These are phyloP conservation scores for Phyllosticta citriasiana DNA, from an alignment of 2,329 filamentous ascomycete genomes.

Conservation along the genomic window DNA sequence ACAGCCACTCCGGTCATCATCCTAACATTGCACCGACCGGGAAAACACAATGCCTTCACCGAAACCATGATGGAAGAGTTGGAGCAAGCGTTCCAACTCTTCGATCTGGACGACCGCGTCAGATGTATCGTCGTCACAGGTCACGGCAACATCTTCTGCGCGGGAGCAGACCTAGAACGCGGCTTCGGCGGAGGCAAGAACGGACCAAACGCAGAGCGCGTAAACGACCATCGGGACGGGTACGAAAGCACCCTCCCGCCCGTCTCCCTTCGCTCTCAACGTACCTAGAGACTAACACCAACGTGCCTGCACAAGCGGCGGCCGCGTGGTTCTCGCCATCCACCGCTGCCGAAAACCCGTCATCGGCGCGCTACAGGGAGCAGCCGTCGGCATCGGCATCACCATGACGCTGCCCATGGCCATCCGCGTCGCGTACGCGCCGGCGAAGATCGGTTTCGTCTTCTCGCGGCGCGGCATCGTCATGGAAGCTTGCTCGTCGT, in stretches of 20 bases:
- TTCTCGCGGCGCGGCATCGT: slow-evolving; percentile 60
- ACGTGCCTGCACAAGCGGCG: slow-evolving; percentile 23
- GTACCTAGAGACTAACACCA: neutral
- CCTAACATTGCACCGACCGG: slow-evolving; percentile 54
- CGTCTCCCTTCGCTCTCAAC: neutral
- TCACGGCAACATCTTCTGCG: slow-evolving; percentile 43
- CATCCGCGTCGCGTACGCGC: slow-evolving; percentile 43
- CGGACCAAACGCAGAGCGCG: slow-evolving; percentile 20
- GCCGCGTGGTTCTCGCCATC: slow-evolving; percentile 42
- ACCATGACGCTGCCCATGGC: slow-evolving; percentile 49
- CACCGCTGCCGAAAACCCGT: slow-evolving; percentile 48
- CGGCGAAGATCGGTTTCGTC: slow-evolving; percentile 63
- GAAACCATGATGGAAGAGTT: slow-evolving; percentile 53
- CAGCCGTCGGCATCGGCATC: slow-evolving; percentile 48
- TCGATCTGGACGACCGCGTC: slow-evolving; percentile 46
- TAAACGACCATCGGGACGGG: slow-evolving; percentile 45
- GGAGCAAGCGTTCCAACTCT: slow-evolving; percentile 41
- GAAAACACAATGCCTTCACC: slow-evolving; percentile 61
- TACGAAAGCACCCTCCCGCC: slow-evolving; percentile 16
- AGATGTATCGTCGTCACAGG: slow-evolving; percentile 47
- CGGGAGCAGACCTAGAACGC: slow-evolving; percentile 46
- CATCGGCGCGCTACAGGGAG: slow-evolving; percentile 46
- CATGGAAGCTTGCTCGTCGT: slow-evolving; percentile 63
- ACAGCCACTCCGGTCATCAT: slow-evolving; percentile 52
- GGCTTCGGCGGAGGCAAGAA: slow-evolving; percentile 35